Base-by-base conservation (phyloP, 164 flowering plant genomes). In the Tetracentron sinense region DNA sequence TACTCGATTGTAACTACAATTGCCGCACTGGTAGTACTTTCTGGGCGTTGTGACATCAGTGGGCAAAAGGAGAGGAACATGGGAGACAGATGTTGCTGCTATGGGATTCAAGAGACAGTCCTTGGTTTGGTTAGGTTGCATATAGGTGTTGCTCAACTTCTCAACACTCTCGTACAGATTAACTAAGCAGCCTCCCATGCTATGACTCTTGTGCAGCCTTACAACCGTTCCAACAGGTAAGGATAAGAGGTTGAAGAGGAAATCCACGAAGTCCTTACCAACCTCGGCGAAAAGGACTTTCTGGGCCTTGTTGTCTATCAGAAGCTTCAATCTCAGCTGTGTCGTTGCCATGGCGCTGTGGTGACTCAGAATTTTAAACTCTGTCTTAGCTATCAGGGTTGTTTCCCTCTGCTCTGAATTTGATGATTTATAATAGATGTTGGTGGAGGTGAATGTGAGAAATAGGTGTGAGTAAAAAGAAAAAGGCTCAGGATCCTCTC, bases 21-120 rank as follows among this genome's bases (percentile, higher is more conserved):
- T 33, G 38, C 38, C 8, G 38, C 38, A 33, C 38, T 4, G 4
- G 38, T 4, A 33, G 8, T 33, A 33, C 38, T 33, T 33, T 33
- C 38, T 21, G 4, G 51, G 22, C 6, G 51, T 7, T 12, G 51
- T 17, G 33, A 12, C 11, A 25, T 0, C 42, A 5, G 42, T 30
- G 11, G 50, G 7, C 46, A 65, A 31, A 44, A 73, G 11, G 44
- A 42, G 67, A 42, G 54, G 61, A 0, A 22, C 6, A 2, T 20
- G 10, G 4, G 48, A 3, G 2, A 28, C 38, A 17, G 19, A 16
- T 11, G 21, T 7, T 2, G 53, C 22, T 0, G 49, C 25, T 10
- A 27, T 47, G 20, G 74, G 74, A 2, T 61, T 70, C 16, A 73
- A 31, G 4, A 74, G 49, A 22, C 22, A 4, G 12, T 44, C 50